Evolutionary conservation across 495 filamentous ascomycete genomes (phyloP).

Genomic region (Penicillium desertorum): DNA sequence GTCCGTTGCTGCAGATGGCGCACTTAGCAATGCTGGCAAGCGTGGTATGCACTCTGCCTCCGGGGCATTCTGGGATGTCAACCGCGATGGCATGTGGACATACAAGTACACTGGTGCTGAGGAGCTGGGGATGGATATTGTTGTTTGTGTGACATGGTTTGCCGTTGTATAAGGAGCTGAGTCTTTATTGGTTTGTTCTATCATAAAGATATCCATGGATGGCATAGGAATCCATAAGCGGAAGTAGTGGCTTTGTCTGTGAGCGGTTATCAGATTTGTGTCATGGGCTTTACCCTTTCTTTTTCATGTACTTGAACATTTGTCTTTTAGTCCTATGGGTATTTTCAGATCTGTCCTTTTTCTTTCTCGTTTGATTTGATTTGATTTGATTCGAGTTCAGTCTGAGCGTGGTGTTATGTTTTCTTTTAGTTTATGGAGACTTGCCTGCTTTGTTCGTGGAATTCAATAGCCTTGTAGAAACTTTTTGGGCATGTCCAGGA

Average conservation of each 20-base stretch:
- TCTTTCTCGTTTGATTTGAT: constrained; percentile 13
- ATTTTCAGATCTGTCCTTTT: constrained; percentile 16
- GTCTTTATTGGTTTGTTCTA: neutral
- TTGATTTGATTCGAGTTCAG: constrained; percentile 11
- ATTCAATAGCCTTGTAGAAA: neutral
- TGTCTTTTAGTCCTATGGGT: constrained; percentile 7
- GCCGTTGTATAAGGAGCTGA: constrained; percentile 35
- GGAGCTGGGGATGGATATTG: constrained; percentile 83
- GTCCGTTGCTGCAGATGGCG: constrained; percentile 39
- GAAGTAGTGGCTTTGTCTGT: neutral
- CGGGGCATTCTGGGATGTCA: constrained; percentile 96
- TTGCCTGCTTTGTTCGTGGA: neutral
- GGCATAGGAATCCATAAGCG: neutral
- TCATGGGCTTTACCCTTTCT: constrained; percentile 1
- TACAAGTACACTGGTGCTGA: constrained; percentile 89
- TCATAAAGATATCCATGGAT: neutral
- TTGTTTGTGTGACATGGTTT: constrained; percentile 91
- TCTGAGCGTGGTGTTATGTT: constrained; percentile 16
- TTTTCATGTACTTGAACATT: constrained; percentile 8
- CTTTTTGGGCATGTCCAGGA: neutral
- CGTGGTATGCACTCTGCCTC: constrained; percentile 95
- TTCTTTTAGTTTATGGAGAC: constrained; percentile 7
- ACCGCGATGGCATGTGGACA: constrained; percentile 96
- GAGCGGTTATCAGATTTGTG: constrained; percentile 10
- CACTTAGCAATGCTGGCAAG: constrained; percentile 61